These are phyloP conservation scores for Trichosporon sp. DNA, from an alignment of 1,284 basidiomycete genomes.

Conservation along the genomic window DNA sequence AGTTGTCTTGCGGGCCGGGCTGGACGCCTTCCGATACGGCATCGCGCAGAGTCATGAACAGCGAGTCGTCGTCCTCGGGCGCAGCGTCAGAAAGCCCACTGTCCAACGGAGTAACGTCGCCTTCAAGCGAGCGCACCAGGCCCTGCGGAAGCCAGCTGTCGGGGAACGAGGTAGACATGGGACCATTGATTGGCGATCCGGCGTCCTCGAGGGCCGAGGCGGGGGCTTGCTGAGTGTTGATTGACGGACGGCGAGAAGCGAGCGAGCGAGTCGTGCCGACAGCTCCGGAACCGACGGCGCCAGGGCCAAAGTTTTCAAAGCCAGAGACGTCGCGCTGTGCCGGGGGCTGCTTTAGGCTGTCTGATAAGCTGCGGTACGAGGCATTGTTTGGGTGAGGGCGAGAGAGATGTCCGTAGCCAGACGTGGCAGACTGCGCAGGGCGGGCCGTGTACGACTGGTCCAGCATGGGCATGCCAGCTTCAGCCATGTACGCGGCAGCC, in stretches of 20 bases:
- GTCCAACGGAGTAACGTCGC: conserved; percentile 52
- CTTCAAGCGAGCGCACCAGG: conserved; percentile 55
- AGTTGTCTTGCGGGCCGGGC: conserved; percentile 12
- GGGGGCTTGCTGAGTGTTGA: not conserved
- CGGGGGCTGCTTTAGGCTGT: conserved; percentile 22
- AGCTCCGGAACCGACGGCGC: conserved; percentile 38
- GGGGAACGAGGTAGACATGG: conserved; percentile 54
- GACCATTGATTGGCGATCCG: conserved; percentile 51
- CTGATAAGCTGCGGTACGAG: conserved; percentile 36
- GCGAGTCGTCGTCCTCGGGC: conserved; percentile 32
- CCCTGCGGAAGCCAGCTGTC: conserved; percentile 55
- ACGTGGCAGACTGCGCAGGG: conserved; percentile 34
- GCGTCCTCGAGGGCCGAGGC: conserved; percentile 36
- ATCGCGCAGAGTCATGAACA: conserved; percentile 23
- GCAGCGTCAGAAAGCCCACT: conserved; percentile 31
- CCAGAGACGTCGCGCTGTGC: conserved; percentile 43
- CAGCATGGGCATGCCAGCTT: conserved; percentile 52
- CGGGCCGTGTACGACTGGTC: conserved; percentile 53
- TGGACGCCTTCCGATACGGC: conserved; percentile 6
- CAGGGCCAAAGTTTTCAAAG: conserved; percentile 57
- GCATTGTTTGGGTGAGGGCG: conserved; percentile 35
- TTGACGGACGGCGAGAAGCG: conserved; percentile 22
- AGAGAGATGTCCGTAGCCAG: conserved; percentile 41
- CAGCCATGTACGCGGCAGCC: conserved; percentile 54
- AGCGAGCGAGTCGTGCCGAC: conserved; percentile 25